Conservation (phyloP, 148 eudicot genomes). For the Polygonum aviculare region DNA sequence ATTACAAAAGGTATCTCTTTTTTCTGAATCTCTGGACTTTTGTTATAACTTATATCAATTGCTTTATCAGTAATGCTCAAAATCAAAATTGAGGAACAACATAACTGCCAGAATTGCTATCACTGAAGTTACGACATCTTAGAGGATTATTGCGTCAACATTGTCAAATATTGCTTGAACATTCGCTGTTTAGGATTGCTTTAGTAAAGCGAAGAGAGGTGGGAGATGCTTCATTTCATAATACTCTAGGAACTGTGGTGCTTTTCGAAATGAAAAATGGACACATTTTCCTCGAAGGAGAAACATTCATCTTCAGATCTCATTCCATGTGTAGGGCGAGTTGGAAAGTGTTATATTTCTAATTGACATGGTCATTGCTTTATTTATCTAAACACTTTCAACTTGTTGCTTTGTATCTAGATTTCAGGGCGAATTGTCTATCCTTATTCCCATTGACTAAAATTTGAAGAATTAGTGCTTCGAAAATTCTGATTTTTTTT, state of each 20-base stretch:
- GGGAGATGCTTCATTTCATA: not conserved
- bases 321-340: not conserved
- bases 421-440: not conserved
- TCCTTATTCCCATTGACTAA: not conserved
- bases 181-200: not conserved
- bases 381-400: not conserved
- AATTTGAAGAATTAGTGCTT: not conserved
- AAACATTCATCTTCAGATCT: not conserved
- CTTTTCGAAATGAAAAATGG: not conserved
- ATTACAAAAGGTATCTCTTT: slow-evolving; percentile 48
- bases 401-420: not conserved
- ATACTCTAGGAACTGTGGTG: not conserved
- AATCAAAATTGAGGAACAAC: not conserved
- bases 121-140: not conserved
- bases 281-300: not conserved
- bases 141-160: not conserved
- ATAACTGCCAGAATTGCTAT: not conserved
- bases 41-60: not conserved
- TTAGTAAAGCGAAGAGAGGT: not conserved
- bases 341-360: not conserved
- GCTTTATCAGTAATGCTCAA: not conserved
- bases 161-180: not conserved
- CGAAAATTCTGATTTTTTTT: not conserved
- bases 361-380: not conserved
- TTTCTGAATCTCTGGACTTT: not conserved